Evolutionary conservation across 2,329 filamentous ascomycete genomes (phyloP).

Genomic region (Nigrograna mackinnonii): DNA sequence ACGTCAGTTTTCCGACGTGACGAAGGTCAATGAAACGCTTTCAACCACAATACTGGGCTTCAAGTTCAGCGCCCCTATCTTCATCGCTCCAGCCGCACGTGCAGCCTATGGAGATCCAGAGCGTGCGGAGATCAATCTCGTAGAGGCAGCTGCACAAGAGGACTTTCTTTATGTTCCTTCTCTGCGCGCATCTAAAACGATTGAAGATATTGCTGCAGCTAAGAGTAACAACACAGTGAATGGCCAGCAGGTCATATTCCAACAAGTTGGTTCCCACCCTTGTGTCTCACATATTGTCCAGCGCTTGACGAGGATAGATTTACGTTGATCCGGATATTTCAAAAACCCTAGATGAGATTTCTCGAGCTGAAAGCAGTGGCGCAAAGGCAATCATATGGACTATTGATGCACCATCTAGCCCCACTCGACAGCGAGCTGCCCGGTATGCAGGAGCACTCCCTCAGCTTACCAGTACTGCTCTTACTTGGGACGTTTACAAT

Average conservation of each 20-base stretch:
- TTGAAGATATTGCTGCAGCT: slow-evolving; percentile 34
- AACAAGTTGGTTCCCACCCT: slow-evolving; percentile 23
- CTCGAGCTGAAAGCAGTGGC: slow-evolving; percentile 33
- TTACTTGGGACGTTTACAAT: slow-evolving; percentile 1
- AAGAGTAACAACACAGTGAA: slow-evolving; percentile 2
- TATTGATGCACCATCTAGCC: slow-evolving; percentile 44
- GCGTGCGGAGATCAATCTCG: slow-evolving; percentile 53
- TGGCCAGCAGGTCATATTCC: slow-evolving; percentile 34
- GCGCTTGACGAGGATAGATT: slow-evolving; percentile 7
- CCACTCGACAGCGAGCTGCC: slow-evolving; percentile 40
- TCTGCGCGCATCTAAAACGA: slow-evolving; percentile 37
- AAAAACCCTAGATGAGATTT: slow-evolving; percentile 31
- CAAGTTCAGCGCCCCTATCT: slow-evolving; percentile 60
- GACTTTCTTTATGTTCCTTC: slow-evolving; percentile 56
- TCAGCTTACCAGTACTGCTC: slow-evolving; percentile 10
- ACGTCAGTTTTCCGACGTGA: slow-evolving; percentile 54
- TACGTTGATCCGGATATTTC: slow-evolving; percentile 30
- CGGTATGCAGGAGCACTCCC: slow-evolving; percentile 29
- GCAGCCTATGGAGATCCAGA: slow-evolving; percentile 50
- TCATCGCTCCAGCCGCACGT: slow-evolving; percentile 51
- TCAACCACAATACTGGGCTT: slow-evolving; percentile 57
- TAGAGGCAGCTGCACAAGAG: slow-evolving; percentile 52
- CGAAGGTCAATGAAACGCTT: slow-evolving; percentile 36
- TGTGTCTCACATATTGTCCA: not conserved
- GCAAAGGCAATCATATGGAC: slow-evolving; percentile 46